Evolutionary conservation across 352 stramenopile genomes (phyloP).

Genomic region (Globisporangium canariense): DNA sequence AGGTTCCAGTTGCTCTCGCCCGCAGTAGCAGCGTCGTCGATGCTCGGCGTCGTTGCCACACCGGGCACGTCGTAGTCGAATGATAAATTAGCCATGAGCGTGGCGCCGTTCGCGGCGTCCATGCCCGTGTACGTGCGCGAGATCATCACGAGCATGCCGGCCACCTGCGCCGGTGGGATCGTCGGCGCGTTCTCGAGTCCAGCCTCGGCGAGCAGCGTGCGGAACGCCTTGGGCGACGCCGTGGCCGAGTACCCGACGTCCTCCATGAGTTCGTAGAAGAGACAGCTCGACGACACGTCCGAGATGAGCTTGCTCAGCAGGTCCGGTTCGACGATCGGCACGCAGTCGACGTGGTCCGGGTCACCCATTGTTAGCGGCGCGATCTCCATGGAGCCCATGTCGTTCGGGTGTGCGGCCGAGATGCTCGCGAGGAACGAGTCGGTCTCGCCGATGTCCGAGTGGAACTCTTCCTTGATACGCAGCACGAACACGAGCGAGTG

Average conservation of each 20-base stretch:
- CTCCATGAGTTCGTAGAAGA: slow-evolving; percentile 91
- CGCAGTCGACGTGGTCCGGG: slow-evolving; percentile 82
- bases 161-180: slow-evolving; percentile 83
- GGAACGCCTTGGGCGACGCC: slow-evolving; percentile 72
- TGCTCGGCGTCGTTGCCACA: slow-evolving; percentile 18
- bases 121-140: slow-evolving; percentile 73
- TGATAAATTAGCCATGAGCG: slow-evolving; percentile 76
- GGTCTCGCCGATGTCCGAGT: slow-evolving; percentile 64
- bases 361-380: slow-evolving; percentile 84
- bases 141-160: slow-evolving; percentile 88
- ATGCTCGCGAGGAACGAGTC: slow-evolving; percentile 87
- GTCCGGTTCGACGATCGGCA: slow-evolving; percentile 51
- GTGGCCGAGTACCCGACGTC: slow-evolving; percentile 88
- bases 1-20: slow-evolving; percentile 56
- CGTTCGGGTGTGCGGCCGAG: slow-evolving; percentile 76
- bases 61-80: slow-evolving; percentile 61
- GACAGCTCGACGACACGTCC: slow-evolving; percentile 71
- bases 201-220: slow-evolving; percentile 78
- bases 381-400: slow-evolving; percentile 85
- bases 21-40: slow-evolving; percentile 24
- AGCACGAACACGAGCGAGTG: slow-evolving; percentile 82
- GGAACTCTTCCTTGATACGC: slow-evolving; percentile 78
- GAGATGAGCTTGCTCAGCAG: slow-evolving; percentile 72
- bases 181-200: slow-evolving; percentile 74
- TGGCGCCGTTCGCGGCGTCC: slow-evolving; percentile 63